phyloP scores from a whole-genome alignment of 768 basidiomycete species.

The Hygrocybe punicea region DNA sequence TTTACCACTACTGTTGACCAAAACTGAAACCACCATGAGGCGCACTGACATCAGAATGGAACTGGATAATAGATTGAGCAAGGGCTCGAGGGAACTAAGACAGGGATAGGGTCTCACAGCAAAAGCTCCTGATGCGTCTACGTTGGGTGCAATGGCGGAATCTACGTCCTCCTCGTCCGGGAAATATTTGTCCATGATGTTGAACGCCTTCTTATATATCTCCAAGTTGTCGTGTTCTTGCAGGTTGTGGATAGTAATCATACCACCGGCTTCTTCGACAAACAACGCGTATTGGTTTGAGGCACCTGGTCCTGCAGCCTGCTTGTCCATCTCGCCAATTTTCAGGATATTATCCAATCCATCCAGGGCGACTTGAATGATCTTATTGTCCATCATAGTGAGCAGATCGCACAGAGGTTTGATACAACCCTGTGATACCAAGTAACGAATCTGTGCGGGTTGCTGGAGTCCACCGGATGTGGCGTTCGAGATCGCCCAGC shows the following conservation, averaged over 20 bases:
- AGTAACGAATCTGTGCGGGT: conserved; percentile 94
- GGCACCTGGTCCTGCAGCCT: conserved; percentile 72
- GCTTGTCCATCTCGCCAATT: conserved; percentile 94
- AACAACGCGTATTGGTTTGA: conserved; percentile 90
- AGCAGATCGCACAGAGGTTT: conserved; percentile 96
- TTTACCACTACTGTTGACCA: conserved; percentile 52
- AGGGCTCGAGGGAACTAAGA: conserved; percentile 8
- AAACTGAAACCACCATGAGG: conserved; percentile 98
- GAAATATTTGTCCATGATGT: conserved; percentile 98
- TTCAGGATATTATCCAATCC: conserved; percentile 98
- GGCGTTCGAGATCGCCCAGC: conserved; percentile 99
- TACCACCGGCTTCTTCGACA: conserved; percentile 97
- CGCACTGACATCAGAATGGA: conserved; percentile 80
- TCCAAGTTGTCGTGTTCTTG: conserved; percentile 99
- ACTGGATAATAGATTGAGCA: conserved; percentile 41
- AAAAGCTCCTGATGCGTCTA: conserved; percentile 71
- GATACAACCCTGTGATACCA: conserved; percentile 96
- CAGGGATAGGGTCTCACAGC: conserved; percentile 50
- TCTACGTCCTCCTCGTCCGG: conserved; percentile 95
- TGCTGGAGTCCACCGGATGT: conserved; percentile 97
- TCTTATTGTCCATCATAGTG: conserved; percentile 99
- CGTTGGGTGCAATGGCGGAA: conserved; percentile 73
- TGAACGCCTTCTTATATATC: conserved; percentile 99
- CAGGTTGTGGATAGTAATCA: conserved; percentile 98
- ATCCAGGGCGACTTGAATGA: conserved; percentile 96